Evolutionary conservation across 2,329 filamentous ascomycete genomes (phyloP).

Genomic region (Aspergillus sp.): DNA sequence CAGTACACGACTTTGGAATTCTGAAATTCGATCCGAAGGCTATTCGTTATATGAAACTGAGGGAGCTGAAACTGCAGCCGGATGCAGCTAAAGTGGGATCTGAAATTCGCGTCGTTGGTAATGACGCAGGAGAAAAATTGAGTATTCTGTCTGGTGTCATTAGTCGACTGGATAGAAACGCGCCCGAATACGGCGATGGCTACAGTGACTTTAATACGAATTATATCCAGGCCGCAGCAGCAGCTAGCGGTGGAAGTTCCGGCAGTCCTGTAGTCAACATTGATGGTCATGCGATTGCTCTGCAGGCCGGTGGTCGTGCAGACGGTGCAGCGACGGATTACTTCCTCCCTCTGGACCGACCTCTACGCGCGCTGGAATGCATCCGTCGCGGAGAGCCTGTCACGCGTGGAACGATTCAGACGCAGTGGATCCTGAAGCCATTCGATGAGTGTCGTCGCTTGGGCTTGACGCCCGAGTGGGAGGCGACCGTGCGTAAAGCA

Average conservation of each 20-base stretch:
- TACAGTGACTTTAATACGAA: constrained; percentile 97
- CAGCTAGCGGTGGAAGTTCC: constrained; percentile 95
- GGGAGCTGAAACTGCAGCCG: constrained; percentile 76
- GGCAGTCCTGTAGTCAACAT: constrained; percentile 97
- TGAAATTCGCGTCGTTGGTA: constrained; percentile 96
- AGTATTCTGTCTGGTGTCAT: constrained; percentile 98
- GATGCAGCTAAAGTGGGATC: constrained; percentile 84
- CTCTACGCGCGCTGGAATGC: constrained; percentile 80
- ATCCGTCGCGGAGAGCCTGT: constrained; percentile 75
- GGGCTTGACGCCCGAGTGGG: constrained; percentile 81
- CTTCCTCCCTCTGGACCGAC: constrained; percentile 90
- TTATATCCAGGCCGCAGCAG: constrained; percentile 97
- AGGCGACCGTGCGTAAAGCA: constrained; percentile 75
- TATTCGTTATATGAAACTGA: constrained; percentile 95
- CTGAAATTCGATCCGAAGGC: constrained; percentile 92
- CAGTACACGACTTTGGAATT: constrained; percentile 97
- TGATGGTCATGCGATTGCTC: constrained; percentile 84
- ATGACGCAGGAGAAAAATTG: constrained; percentile 97
- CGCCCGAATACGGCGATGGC: constrained; percentile 94
- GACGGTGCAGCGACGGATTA: constrained; percentile 98
- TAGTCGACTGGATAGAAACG: constrained; percentile 91
- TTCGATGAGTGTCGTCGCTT: constrained; percentile 95
- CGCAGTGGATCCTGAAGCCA: constrained; percentile 93
- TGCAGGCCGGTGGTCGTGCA: constrained; percentile 90
- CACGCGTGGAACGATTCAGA: constrained; percentile 94